Evolutionary conservation across 2,329 filamentous ascomycete species (phyloP).

Genomic region (Colletotrichum camelliae): DNA sequence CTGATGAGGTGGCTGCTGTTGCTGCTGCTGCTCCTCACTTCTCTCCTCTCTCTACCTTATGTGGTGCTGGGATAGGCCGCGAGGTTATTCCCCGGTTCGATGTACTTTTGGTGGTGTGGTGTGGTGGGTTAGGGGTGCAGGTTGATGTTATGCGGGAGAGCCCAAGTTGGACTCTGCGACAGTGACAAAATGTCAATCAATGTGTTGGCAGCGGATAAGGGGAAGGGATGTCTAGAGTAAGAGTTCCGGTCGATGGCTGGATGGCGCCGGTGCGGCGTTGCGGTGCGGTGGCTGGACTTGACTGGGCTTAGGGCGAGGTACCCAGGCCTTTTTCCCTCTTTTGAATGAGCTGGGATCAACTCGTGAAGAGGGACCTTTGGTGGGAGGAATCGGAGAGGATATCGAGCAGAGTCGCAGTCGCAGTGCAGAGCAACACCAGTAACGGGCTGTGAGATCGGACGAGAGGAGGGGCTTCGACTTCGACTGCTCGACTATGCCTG

Average conservation of each 20-base stretch:
- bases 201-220: conserved; percentile 7
- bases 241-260: conserved; percentile 8
- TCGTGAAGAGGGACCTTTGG: background rate
- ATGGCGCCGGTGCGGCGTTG: background rate
- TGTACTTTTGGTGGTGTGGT: background rate
- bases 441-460: conserved; percentile 1
- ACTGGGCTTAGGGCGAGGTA: background rate
- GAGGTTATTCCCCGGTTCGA: background rate
- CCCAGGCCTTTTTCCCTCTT: background rate
- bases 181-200: conserved; percentile 10
- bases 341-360: background rate
- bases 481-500: background rate
- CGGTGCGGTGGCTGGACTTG: background rate
- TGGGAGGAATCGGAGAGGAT: background rate
- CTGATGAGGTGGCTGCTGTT: conserved; percentile 11
- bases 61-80: background rate
- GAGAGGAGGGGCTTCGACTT: background rate
- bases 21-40: background rate
- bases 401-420: background rate
- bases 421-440: background rate
- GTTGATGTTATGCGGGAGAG: conserved; percentile 2
- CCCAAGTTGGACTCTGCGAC: background rate
- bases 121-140: conserved; percentile 10
- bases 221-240: background rate
- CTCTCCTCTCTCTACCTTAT: background rate